A percentile compares a stretch with the other conserved stretches of the same genome.
Evolutionary conservation across 148 eudicot species (phyloP).

Genomic region (Rhododendron molle): DNA sequence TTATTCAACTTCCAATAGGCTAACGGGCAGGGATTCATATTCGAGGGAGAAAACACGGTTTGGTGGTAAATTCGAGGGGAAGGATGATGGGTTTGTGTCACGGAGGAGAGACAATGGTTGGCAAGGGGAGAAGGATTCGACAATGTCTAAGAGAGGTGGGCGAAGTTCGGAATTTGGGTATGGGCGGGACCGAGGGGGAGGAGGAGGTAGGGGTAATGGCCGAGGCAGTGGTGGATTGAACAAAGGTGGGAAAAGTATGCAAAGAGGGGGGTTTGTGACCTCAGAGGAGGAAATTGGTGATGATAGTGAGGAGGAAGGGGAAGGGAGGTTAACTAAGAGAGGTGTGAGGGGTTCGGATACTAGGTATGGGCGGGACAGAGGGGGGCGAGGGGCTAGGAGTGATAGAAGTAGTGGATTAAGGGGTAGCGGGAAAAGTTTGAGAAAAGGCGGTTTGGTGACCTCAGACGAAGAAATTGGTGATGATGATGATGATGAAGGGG

Average conservation of each 20-base stretch:
- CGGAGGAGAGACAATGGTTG: conserved; percentile 6
- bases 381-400: conserved; percentile 6
- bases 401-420: conserved; percentile 8
- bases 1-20: conserved; percentile 4
- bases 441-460: conserved; percentile 15
- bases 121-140: neutral
- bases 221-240: conserved; percentile 10
- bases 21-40: conserved; percentile 8
- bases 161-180: conserved; percentile 9
- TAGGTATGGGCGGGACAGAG: neutral
- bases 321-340: conserved; percentile 30
- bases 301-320: conserved; percentile 29
- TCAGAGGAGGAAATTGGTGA: conserved; percentile 19
- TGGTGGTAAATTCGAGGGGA: conserved; percentile 12
- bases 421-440: conserved; percentile 18
- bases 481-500: conserved; percentile 22
- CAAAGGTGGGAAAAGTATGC: conserved; percentile 20
- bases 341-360: neutral
- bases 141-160: neutral
- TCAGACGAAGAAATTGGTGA: conserved; percentile 18
- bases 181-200: conserved; percentile 14
- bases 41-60: conserved; percentile 16
- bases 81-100: conserved; percentile 4
- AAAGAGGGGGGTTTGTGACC: conserved; percentile 16
- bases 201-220: conserved; percentile 12